Evolutionary conservation across 768 basidiomycete species (phyloP).

Genomic region (Amanita rimosa): DNA sequence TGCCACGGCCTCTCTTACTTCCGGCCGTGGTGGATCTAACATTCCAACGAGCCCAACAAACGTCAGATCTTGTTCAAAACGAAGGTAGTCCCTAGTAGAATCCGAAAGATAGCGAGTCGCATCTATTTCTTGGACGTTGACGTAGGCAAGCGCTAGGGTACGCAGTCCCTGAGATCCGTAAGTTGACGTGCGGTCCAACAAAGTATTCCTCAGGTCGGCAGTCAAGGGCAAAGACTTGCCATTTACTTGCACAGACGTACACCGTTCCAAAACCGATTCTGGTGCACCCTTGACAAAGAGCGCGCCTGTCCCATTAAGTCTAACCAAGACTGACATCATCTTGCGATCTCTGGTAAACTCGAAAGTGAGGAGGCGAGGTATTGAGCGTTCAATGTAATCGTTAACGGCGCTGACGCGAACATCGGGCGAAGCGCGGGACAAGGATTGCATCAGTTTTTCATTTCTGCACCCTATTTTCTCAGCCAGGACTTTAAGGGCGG

Average conservation of each 20-base stretch:
- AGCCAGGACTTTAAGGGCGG: constrained; percentile 86
- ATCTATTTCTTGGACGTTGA: constrained; percentile 67
- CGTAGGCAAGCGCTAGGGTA: constrained; percentile 86
- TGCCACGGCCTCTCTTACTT: constrained; percentile 76
- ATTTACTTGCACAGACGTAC: constrained; percentile 60
- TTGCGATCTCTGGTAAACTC: constrained; percentile 98
- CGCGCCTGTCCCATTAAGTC: constrained; percentile 53
- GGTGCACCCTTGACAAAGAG: constrained; percentile 95
- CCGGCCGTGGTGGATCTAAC: constrained; percentile 95
- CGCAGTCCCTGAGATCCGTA: constrained; percentile 82
- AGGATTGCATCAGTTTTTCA: constrained; percentile 40
- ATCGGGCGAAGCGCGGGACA: constrained; percentile 42
- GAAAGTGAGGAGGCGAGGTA: constrained; percentile 82
- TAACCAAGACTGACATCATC: constrained; percentile 96
- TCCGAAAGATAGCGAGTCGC: constrained; percentile 74
- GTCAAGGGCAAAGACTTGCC: constrained; percentile 59
- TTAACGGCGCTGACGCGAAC: constrained; percentile 77
- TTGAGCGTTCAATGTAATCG: constrained; percentile 64
- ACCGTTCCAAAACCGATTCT: constrained; percentile 88
- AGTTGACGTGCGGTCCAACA: constrained; percentile 54
- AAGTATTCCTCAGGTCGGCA: constrained; percentile 37
- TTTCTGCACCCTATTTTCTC: constrained; percentile 87
- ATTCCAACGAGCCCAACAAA: constrained; percentile 96
- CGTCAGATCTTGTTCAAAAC: constrained; percentile 85
- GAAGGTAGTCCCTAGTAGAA: constrained; percentile 69